Conservation (phyloP, 1,139 yeast genomes). For the Entelexis sorbosivorans region DNA sequence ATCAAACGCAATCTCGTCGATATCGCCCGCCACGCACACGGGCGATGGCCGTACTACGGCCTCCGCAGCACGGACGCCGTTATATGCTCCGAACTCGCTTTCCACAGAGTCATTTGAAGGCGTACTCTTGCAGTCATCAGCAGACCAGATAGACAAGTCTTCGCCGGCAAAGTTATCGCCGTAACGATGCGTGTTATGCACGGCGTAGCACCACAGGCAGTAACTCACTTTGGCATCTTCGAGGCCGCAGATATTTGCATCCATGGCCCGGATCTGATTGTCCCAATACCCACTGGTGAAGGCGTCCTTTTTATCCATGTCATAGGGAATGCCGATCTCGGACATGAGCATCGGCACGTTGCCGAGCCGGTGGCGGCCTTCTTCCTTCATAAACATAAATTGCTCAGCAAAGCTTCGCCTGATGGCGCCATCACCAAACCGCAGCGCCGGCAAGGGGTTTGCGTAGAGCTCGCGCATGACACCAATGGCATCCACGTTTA, state of each 20-base stretch:
- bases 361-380: slow-evolving; percentile 38
- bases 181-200: slow-evolving; percentile 59
- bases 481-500: slow-evolving; percentile 80
- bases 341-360: slow-evolving; percentile 50
- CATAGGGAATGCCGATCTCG: slow-evolving; percentile 96
- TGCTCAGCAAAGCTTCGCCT: slow-evolving; percentile 62
- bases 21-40: slow-evolving; percentile 27
- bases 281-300: slow-evolving; percentile 52
- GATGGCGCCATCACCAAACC: slow-evolving; percentile 69
- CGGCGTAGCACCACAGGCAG: slow-evolving; percentile 78
- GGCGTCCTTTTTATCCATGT: slow-evolving; percentile 64
- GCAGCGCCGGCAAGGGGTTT: slow-evolving; percentile 67
- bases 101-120: too few species aligned
- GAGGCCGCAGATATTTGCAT: slow-evolving; percentile 66
- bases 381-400: slow-evolving; percentile 50
- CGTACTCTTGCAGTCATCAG: slow-evolving; percentile 39
- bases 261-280: slow-evolving; percentile 71
- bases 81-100: slow-evolving; percentile 10
- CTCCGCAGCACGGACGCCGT: slow-evolving; percentile 31
- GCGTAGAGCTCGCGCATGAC: slow-evolving; percentile 69
- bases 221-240: slow-evolving; percentile 63
- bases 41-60: slow-evolving; percentile 34
- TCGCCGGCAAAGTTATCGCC: slow-evolving; percentile 94
- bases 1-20: slow-evolving; percentile 27
- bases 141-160: slow-evolving; percentile 78